Base-by-base conservation (phyloP, 1,284 basidiomycete species). In the Acaromyces ingoldii region DNA sequence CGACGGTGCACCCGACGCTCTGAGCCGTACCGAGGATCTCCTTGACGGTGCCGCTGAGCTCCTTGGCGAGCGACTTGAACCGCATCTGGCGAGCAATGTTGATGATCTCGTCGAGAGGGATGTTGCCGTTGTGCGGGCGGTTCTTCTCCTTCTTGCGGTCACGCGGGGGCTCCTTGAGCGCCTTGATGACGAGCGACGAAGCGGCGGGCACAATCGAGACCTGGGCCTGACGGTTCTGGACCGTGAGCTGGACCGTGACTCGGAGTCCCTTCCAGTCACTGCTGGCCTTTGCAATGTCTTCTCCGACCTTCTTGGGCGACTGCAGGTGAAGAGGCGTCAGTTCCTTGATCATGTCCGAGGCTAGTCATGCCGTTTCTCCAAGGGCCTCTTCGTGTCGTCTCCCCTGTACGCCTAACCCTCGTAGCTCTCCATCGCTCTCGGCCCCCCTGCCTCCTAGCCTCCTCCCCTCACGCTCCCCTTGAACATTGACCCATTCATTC, bases 131-230 rank as follows among this genome's bases (percentile, higher is more conserved):
- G 84, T 99, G 95, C 79, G 91, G 92, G 81, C 97, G 93, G 84
- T 98, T 98, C 84, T 99, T 99, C 84, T 97, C 91, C 85, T 99
- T 99, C 82, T 99, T 99, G 73, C 95, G 87, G 82, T 98, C 93
- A 77, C 93, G 91, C 73, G 91, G 91, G 67, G 93, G 93, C 83
- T 98, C 62, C 71, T 99, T 99, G 78, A 99, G 87, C 62, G 95
- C 93, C 76, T 86, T 87, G 82, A 99, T 97, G 80, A 99, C 91
- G 50, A 99, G 86, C 55, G 95, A 93, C 44, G 90, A 95, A 53
- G 95, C 93, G 51, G 92, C 92, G 71, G 95, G 95, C 54, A 99
- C 95, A 72, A 99, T 91, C 60, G 91, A 84, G 76, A 97, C 92
- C 70, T 87, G 81, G 53, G 93, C 93, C 85, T 99, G 95, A 81